Evolutionary conservation across 768 basidiomycete species (phyloP), one percentile per base, ranked within the genome.

Genomic region (Mycena filopes): DNA sequence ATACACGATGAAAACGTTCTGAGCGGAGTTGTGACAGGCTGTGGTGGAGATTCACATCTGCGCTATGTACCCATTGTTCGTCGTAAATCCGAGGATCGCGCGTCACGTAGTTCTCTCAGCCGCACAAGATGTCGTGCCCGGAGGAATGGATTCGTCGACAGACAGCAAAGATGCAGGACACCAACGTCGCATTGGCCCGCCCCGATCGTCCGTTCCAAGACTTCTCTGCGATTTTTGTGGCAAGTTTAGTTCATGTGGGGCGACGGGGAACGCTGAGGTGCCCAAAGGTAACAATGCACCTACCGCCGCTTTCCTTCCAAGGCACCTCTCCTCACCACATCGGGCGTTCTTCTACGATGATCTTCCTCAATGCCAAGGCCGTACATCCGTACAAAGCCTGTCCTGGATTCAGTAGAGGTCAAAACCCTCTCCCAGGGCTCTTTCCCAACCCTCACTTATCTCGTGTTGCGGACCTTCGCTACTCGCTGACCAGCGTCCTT

Each of bases 211-310:
- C 45, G 60, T 15, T 29, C 7, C 36, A 36, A 36, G 36, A 36
- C 6, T 51, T 55, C 47, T 45, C 40, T 20, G 16, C 53, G 26
- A 55, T 20, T 54, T 31, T 20, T 15, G 20, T 25, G 33, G 42
- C 38, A 57, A 64, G 55, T 51, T 57, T 57, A 40, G 55, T 21
- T 21, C 26, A 38, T 21, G 29, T 45, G 29, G 13, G 49, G 60
- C 60, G 63, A 64, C 63, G 63, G 63, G 49, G 63, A 64, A 64
- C 46, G 36, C 31, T 38, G 28, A 40, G 26, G 41, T 47, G 26
- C 47, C 31, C 48, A 63, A 63, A 36, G 48, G 21, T 21, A 56
- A 41, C 54, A 29, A 33, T 56, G 40, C 16, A 11, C 21, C 31
- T 33, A 43, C 33, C 43, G 60, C 49, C 45, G 45, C 43, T 62